Evolutionary conservation across 2,329 filamentous ascomycete genomes (phyloP).

Genomic region (Xylaria sp.): DNA sequence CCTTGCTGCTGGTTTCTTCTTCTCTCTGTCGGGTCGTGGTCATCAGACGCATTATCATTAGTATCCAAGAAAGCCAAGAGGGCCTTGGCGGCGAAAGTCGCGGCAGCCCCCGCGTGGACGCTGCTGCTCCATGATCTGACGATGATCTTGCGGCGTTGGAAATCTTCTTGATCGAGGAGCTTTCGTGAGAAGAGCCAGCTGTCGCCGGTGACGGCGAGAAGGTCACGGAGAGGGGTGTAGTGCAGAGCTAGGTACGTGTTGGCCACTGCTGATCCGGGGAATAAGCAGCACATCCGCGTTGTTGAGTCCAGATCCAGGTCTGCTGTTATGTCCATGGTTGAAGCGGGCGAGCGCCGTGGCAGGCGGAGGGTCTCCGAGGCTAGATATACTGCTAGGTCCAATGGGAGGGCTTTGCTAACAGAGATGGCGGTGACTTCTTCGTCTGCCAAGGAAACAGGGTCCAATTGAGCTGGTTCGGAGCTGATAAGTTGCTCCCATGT

Average conservation of each 20-base stretch:
- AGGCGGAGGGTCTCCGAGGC: slow-evolving; percentile 47
- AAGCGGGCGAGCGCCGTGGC: slow-evolving; percentile 37
- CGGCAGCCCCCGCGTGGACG: slow-evolving; percentile 57
- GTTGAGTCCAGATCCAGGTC: slow-evolving; percentile 42
- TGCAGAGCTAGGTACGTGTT: slow-evolving; percentile 68
- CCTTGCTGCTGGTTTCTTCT: slow-evolving; percentile 18
- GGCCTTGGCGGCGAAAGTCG: slow-evolving; percentile 63
- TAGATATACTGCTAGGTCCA: slow-evolving; percentile 47
- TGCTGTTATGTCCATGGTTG: slow-evolving; percentile 39
- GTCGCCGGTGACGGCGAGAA: slow-evolving; percentile 68
- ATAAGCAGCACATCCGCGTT: slow-evolving; percentile 55
- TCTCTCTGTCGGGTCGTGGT: slow-evolving; percentile 13
- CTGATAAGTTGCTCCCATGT: slow-evolving; percentile 58
- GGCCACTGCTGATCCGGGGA: slow-evolving; percentile 58
- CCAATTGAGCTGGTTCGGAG: slow-evolving; percentile 40
- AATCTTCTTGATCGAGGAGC: slow-evolving; percentile 57
- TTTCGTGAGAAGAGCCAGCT: slow-evolving; percentile 69
- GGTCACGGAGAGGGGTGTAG: slow-evolving; percentile 67
- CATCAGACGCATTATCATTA: slow-evolving; percentile 41
- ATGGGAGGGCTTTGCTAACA: slow-evolving; percentile 48
- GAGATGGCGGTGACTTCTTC: slow-evolving; percentile 53
- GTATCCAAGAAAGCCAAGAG: slow-evolving; percentile 58
- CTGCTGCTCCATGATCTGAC: slow-evolving; percentile 54
- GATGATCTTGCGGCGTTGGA: slow-evolving; percentile 59
- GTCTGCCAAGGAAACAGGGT: slow-evolving; percentile 47